Base-by-base conservation (phyloP, 441 rosid genomes). In the Daphne laureola region DNA sequence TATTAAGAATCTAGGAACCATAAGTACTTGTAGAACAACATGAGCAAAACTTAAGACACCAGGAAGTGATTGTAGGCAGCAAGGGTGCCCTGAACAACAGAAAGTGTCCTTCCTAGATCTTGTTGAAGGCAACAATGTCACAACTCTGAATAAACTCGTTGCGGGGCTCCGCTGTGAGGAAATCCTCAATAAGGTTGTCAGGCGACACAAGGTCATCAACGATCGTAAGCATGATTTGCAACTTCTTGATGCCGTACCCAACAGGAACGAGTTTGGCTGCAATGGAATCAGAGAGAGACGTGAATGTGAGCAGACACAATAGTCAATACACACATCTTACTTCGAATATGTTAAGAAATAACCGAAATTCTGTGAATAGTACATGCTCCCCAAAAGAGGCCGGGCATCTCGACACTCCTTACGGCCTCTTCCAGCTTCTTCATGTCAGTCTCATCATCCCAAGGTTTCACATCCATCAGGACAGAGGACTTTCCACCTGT, bases 361-460 rank as follows among this genome's bases (percentile, higher is more conserved):
- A 26, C 8, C 46, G 40, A 45, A 43, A 25, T 3, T n/a, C 27
- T 9, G 38, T n/a, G 55, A 27, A 58, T 51, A 68, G 57, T 75
- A 84, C 91, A 84, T 60, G 92, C 88, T 68, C 92, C 92, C 88
- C 84, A 81, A 0, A 76, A 35, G 14, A 84, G 84, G 51, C 88
- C 92, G 0, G 82, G 81, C 84, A 84, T 62, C 77, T 79, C 71
- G 48, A 81, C 57, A 41, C 62, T 23, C 27, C 86, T 73, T 36
- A 84, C 84, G 49, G 58, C 63, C 59, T 68, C 83, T 57, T 84
- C 86, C 17, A 84, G 70, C 63, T 84, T 81, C 82, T 79, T 79
- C 92, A 84, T 79, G 81, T 84, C 92, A 1, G 92, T 84, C 67
- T 84, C 92, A 46, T 84, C 92, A 67, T 84, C 92, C 86, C 88